Evolutionary conservation across 164 flowering plant genomes (phyloP).

Genomic region (Stephania yunnanensis): DNA sequence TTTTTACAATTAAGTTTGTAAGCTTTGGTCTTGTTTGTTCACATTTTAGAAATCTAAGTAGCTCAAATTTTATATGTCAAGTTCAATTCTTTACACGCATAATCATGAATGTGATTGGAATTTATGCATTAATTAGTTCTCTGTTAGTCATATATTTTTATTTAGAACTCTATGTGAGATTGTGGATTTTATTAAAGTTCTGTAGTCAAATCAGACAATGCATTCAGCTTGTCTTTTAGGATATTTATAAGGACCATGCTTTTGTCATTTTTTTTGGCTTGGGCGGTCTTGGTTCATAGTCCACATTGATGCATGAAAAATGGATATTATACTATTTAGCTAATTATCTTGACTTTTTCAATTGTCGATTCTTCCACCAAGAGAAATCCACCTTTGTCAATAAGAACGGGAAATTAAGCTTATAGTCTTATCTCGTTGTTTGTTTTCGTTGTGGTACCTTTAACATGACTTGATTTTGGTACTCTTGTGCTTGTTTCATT

Average conservation of each 20-base stretch:
- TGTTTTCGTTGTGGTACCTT: background rate
- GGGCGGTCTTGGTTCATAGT: background rate
- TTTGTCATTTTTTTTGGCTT: background rate
- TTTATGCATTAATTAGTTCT: no score
- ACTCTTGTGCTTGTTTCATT: background rate
- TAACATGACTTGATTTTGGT: background rate
- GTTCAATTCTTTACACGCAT: background rate
- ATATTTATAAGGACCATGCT: background rate
- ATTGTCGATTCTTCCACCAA: background rate
- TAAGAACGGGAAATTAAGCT: background rate
- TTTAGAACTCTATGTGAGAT: background rate
- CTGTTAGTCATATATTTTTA: no score
- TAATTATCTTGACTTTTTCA: no score
- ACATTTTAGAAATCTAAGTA: background rate
- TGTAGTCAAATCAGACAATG: background rate
- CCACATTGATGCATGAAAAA: background rate
- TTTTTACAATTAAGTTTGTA: constrained; percentile 4
- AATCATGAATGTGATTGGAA: no score
- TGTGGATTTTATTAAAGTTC: background rate
- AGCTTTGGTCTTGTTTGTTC: background rate
- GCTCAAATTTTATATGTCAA: background rate
- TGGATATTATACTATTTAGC: no score
- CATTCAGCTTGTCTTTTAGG: background rate
- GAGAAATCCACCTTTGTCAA: background rate
- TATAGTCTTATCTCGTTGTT: background rate